Conservation (phyloP, 768 basidiomycete genomes). For the Trametes villosa region DNA sequence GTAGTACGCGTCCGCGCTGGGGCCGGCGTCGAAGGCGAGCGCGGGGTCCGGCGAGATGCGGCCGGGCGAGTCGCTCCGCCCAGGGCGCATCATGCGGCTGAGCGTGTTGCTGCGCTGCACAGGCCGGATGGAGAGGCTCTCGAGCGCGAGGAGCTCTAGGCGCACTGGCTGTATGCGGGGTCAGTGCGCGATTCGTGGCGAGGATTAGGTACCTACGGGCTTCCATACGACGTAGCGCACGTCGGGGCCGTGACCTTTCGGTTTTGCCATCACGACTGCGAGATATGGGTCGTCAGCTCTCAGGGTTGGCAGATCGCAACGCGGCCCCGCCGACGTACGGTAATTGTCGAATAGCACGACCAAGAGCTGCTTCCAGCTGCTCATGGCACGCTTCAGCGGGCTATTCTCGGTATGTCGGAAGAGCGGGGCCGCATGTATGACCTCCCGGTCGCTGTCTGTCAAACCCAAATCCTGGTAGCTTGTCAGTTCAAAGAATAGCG, state of each 20-base stretch:
- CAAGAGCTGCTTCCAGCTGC: conserved; percentile 23
- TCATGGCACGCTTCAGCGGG: conserved; percentile 17
- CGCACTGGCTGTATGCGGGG: conserved; percentile 11
- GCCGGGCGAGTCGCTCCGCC: conserved; percentile 7
- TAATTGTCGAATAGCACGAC: conserved; percentile 24
- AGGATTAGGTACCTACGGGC: background rate
- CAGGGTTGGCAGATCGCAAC: too few species aligned
- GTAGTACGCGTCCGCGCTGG: conserved; percentile 37
- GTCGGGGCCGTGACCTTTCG: conserved; percentile 9
- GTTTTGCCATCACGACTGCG: conserved; percentile 20
- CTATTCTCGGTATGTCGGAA: conserved; percentile 18
- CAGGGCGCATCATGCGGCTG: conserved; percentile 19
- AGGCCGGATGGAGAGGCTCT: conserved; percentile 11
- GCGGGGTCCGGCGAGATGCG: conserved; percentile 13
- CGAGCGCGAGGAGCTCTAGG: conserved; percentile 15
- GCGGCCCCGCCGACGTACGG: conserved; percentile 8
- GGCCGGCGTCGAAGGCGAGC: conserved; percentile 1
- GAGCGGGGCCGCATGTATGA: conserved; percentile 17
- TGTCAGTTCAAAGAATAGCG: too few species aligned
- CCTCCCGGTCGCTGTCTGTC: conserved; percentile 5
- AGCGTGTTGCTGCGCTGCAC: conserved; percentile 23
- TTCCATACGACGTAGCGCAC: conserved; percentile 17
- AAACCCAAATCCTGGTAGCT: conserved; percentile 10
- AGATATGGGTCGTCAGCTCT: background rate
- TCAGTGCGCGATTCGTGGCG: background rate